A percentile compares a stretch with the other conserved stretches of the same genome.
Conservation (phyloP, 257 asterid species). For the Petunia axillaris region DNA sequence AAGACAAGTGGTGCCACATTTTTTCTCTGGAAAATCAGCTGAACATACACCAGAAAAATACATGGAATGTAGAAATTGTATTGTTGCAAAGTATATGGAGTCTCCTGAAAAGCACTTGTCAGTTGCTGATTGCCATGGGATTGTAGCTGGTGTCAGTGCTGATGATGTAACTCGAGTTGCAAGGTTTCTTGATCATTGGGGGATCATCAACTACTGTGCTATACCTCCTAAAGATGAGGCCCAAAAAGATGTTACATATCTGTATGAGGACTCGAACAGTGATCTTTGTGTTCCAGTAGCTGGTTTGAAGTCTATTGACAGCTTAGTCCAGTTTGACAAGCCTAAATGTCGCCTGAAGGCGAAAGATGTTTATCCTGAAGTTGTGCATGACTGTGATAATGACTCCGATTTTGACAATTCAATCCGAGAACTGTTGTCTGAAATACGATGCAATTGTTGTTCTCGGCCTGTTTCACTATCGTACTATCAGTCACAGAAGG, state of each 20-base stretch:
- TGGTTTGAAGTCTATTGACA: slow-evolving; percentile 88
- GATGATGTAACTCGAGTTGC: slow-evolving; percentile 81
- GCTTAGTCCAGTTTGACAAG: slow-evolving; percentile 90
- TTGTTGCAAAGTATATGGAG: slow-evolving; percentile 94
- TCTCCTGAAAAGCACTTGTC: slow-evolving; percentile 75
- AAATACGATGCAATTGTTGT: slow-evolving; percentile 70
- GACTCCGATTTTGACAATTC: slow-evolving; percentile 67
- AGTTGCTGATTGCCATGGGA: slow-evolving; percentile 68
- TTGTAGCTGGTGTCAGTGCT: slow-evolving; percentile 59
- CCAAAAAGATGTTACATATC: slow-evolving; percentile 59
- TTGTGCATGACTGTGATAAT: slow-evolving; percentile 48
- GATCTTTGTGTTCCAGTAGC: slow-evolving; percentile 86
- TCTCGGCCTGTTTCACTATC: slow-evolving; percentile 59
- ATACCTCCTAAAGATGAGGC: slow-evolving; percentile 52
- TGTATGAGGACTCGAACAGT: slow-evolving; percentile 70
- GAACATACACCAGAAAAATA: slow-evolving; percentile 91
- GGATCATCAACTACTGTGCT: slow-evolving; percentile 92
- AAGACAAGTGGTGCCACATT: slow-evolving; percentile 99
- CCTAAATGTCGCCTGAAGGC: slow-evolving; percentile 86
- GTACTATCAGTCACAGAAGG: slow-evolving; percentile 90
- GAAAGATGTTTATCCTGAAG: slow-evolving; percentile 75
- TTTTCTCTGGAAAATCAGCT: slow-evolving; percentile 86
- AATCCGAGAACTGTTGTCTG: slow-evolving; percentile 77
- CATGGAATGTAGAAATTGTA: slow-evolving; percentile 82
- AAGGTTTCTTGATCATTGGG: slow-evolving; percentile 98